Conservation (phyloP, 2,329 filamentous ascomycete genomes). For the Aspergillus pseudoviridinutans region DNA sequence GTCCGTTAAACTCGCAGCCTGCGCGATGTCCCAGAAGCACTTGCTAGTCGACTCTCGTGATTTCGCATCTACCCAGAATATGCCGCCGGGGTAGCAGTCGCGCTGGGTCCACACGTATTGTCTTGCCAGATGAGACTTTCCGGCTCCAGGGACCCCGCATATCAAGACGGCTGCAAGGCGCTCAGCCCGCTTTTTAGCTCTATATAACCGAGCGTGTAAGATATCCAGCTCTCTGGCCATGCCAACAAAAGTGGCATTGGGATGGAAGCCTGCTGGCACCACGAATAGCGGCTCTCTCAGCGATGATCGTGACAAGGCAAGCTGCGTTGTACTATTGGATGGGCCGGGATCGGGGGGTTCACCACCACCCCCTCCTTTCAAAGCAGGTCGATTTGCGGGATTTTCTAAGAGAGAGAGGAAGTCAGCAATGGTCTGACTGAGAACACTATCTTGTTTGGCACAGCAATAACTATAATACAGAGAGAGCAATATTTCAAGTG, state of each 20-base stretch:
- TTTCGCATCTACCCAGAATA: conserved; percentile 67
- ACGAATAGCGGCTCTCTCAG: conserved; percentile 36
- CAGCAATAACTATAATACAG: conserved; percentile 13
- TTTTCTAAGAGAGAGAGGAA: conserved; percentile 30
- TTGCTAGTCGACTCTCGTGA: conserved; percentile 56
- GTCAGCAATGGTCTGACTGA: conserved; percentile 33
- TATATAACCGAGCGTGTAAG: conserved; percentile 58
- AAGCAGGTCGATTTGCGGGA: conserved; percentile 17
- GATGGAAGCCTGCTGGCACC: conserved; percentile 56
- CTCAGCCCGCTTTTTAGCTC: conserved; percentile 52
- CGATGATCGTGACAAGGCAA: conserved; percentile 20
- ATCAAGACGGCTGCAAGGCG: conserved; percentile 63
- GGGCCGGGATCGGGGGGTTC: conserved; percentile 23
- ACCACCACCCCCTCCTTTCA: conserved; percentile 15
- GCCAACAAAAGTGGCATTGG: conserved; percentile 61
- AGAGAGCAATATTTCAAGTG: background rate
- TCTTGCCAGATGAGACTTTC: conserved; percentile 65
- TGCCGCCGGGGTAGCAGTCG: conserved; percentile 58
- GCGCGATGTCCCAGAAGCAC: conserved; percentile 64
- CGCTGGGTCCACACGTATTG: conserved; percentile 63
- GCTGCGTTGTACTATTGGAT: conserved; percentile 17
- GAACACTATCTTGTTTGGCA: conserved; percentile 9
- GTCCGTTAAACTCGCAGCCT: conserved; percentile 50
- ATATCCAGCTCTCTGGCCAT: conserved; percentile 56
- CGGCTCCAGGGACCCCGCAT: conserved; percentile 61